Percentiles rank a stretch among this genome's conserved stretches.
These are phyloP conservation scores for Cryptosporidium felis DNA, from an alignment of 169 alveolate species.

Conservation along the genomic window DNA sequence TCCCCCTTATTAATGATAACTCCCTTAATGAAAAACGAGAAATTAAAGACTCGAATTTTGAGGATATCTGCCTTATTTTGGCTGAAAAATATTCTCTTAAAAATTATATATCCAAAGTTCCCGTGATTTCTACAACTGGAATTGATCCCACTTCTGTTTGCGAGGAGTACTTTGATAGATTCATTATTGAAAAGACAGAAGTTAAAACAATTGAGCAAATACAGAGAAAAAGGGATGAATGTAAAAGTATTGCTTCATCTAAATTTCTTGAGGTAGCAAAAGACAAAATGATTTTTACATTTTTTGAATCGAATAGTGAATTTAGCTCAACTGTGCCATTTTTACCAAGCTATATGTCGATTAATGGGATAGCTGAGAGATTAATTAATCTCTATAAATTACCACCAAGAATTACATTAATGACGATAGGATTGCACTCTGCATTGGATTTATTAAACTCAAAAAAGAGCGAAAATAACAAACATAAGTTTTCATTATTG, in stretches of 20 bases:
- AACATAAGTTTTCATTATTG: background rate
- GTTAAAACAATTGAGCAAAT: background rate
- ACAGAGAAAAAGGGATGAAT: background rate
- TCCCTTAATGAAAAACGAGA: background rate
- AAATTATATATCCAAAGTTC: background rate
- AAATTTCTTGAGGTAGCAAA: background rate
- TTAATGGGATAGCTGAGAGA: background rate
- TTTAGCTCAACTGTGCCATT: background rate
- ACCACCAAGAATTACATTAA: constrained; percentile 44
- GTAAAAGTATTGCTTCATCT: background rate
- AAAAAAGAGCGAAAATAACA: background rate
- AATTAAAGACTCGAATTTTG: background rate
- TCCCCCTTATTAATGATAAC: background rate
- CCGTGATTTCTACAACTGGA: background rate
- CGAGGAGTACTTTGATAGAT: background rate
- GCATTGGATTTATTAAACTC: background rate
- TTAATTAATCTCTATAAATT: constrained; percentile 12
- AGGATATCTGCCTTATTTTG: constrained; percentile 2
- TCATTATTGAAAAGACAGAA: constrained; percentile 26
- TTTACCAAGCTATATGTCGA: constrained; percentile 38
- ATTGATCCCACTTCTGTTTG: background rate
- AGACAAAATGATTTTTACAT: background rate
- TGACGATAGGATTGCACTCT: background rate
- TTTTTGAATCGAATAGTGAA: constrained; percentile 7
- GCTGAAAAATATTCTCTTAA: background rate